Percentiles rank a stretch among this genome's conserved stretches.
These are phyloP conservation scores for Asterionellopsis glacialis DNA, from an alignment of 108 stramenopile genomes.

Conservation along the genomic window DNA sequence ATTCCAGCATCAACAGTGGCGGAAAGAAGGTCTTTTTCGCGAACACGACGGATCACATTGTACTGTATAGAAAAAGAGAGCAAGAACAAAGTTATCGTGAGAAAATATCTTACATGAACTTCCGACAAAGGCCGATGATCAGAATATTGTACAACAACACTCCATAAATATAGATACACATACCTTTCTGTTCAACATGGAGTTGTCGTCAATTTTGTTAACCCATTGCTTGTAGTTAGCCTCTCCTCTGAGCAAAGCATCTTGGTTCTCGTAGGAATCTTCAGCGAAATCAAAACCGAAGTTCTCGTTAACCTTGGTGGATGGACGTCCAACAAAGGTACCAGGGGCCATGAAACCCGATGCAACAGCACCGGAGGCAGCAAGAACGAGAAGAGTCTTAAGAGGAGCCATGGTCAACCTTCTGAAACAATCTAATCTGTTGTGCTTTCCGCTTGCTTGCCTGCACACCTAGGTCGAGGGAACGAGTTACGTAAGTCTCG, in stretches of 20 bases:
- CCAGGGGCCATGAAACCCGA: constrained; percentile 13
- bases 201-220: constrained; percentile 54
- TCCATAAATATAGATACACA: constrained; percentile 23
- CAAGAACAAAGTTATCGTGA: background rate
- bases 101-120: constrained; percentile 4
- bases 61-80: constrained; percentile 37
- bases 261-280: constrained; percentile 75
- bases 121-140: background rate
- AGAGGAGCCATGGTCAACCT: constrained; percentile 32
- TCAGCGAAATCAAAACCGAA: constrained; percentile 84
- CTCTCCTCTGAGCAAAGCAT: constrained; percentile 69
- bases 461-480: too few species aligned
- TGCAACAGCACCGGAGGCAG: constrained; percentile 21
- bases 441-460: too few species aligned
- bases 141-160: background rate
- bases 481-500: too few species aligned
- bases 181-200: constrained; percentile 82
- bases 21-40: constrained; percentile 76
- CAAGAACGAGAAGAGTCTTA: constrained; percentile 25
- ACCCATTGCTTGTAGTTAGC: constrained; percentile 87
- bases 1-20: constrained; percentile 75
- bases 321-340: constrained; percentile 13
- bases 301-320: constrained; percentile 43
- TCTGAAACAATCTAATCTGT: too few species aligned
- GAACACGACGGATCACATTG: constrained; percentile 74